Evolutionary conservation across 1,284 basidiomycete species (phyloP).

Genomic region (Amylostereum areolatum): DNA sequence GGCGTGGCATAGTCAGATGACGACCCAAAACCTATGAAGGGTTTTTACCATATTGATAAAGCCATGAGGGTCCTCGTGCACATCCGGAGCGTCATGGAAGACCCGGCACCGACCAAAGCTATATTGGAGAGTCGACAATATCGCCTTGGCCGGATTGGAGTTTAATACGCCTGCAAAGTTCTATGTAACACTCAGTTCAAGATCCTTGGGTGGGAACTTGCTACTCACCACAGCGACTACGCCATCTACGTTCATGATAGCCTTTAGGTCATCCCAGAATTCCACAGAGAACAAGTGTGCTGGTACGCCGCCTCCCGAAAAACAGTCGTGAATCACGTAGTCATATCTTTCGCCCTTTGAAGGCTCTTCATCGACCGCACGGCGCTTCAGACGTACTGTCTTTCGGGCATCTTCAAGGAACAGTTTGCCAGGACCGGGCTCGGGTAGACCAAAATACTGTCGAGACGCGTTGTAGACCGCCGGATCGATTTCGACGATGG

Average conservation of each 20-base stretch:
- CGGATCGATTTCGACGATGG: slow-evolving; percentile 83
- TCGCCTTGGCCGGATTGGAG: slow-evolving; percentile 58
- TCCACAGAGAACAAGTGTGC: slow-evolving; percentile 75
- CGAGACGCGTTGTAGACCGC: slow-evolving; percentile 81
- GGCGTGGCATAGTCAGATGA: slow-evolving; percentile 5
- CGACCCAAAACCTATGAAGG: background rate
- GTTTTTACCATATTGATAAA: slow-evolving; percentile 70
- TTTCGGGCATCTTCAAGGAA: slow-evolving; percentile 71
- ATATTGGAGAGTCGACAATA: slow-evolving; percentile 62
- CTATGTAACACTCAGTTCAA: slow-evolving; percentile 37
- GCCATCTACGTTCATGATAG: slow-evolving; percentile 63
- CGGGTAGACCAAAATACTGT: slow-evolving; percentile 71
- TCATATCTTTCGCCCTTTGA: slow-evolving; percentile 45
- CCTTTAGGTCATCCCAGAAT: slow-evolving; percentile 73
- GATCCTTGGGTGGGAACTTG: background rate
- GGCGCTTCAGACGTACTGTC: slow-evolving; percentile 47
- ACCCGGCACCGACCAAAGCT: slow-evolving; percentile 73
- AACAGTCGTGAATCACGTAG: slow-evolving; percentile 85
- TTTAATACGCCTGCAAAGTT: slow-evolving; percentile 68
- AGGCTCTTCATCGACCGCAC: slow-evolving; percentile 23
- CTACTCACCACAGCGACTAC: slow-evolving; percentile 74
- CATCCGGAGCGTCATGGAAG: slow-evolving; percentile 64
- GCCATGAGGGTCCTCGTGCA: slow-evolving; percentile 40
- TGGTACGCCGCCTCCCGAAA: slow-evolving; percentile 85
- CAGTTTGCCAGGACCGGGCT: slow-evolving; percentile 48